Evolutionary conservation across 2,329 filamentous ascomycete species (phyloP).

Genomic region (Sclerotinia nivalis): DNA sequence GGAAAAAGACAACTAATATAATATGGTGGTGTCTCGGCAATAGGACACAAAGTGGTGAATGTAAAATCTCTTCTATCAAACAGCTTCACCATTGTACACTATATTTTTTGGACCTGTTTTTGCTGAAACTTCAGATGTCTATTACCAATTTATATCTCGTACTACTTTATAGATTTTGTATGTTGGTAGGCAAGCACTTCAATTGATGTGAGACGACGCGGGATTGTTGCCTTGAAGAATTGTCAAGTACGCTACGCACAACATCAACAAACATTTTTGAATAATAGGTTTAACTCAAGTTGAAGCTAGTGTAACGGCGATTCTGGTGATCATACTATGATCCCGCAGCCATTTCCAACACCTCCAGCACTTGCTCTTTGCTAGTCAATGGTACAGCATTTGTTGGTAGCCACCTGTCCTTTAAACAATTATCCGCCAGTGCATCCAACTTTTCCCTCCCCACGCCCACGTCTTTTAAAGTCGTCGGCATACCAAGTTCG

Average conservation of each 20-base stretch:
- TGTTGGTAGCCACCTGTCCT: conserved; percentile 51
- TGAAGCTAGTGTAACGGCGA: neutral
- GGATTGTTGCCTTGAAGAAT: neutral
- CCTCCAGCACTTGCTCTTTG: conserved; percentile 53
- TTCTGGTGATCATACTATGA: neutral
- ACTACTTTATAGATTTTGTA: neutral
- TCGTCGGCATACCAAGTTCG: conserved; percentile 55
- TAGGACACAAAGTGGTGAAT: neutral
- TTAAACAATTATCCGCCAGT: conserved; percentile 52
- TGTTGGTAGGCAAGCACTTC: neutral
- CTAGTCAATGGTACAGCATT: conserved; percentile 52
- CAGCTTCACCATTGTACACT: conserved; percentile 8
- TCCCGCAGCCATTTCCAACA: conserved; percentile 42
- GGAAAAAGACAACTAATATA: neutral
- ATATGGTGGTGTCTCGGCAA: neutral
- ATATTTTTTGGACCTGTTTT: neutral
- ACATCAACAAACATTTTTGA: neutral
- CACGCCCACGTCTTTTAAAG: conserved; percentile 53
- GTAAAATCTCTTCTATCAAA: neutral
- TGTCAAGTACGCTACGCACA: neutral
- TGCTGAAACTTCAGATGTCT: neutral
- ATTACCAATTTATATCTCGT: neutral
- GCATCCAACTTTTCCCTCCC: conserved; percentile 49
- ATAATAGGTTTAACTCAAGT: neutral
- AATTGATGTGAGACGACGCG: neutral